These are phyloP conservation scores for Neopestalotiopsis sp. DNA, from an alignment of 2,329 filamentous ascomycete genomes.

Conservation along the genomic window DNA sequence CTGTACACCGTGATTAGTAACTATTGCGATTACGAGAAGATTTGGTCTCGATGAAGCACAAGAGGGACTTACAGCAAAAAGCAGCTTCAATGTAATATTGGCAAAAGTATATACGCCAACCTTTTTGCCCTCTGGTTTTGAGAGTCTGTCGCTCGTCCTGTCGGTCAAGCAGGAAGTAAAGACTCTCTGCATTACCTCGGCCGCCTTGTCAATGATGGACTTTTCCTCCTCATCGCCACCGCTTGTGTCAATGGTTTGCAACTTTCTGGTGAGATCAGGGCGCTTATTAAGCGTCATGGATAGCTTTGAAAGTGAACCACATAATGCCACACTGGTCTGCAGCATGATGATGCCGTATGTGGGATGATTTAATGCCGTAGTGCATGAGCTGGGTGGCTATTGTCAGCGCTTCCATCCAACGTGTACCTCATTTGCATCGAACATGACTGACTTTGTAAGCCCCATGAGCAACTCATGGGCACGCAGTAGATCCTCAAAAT, in stretches of 20 bases:
- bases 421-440: background rate
- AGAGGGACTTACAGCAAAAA: constrained; percentile 70
- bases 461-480: constrained; percentile 77
- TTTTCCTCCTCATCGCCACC: constrained; percentile 74
- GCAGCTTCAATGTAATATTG: constrained; percentile 85
- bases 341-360: constrained; percentile 82
- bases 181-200: constrained; percentile 87
- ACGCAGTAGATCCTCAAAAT: constrained; percentile 74
- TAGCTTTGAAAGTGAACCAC: constrained; percentile 78
- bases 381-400: constrained; percentile 68
- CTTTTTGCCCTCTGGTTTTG: constrained; percentile 81
- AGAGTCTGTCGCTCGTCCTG: constrained; percentile 68
- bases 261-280: constrained; percentile 74
- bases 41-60: background rate
- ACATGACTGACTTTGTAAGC: constrained; percentile 70
- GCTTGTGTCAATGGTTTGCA: constrained; percentile 59
- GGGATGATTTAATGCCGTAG: constrained; percentile 80
- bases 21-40: background rate
- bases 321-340: constrained; percentile 82
- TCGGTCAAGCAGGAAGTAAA: constrained; percentile 91
- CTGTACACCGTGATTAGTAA: constrained; percentile 40
- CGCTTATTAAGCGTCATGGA: constrained; percentile 84
- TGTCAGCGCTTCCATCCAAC: constrained; percentile 5
- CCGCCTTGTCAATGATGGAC: constrained; percentile 83
- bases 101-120: constrained; percentile 89